Base-by-base conservation (phyloP, 257 asterid genomes). In the Apocynum venetum region DNA sequence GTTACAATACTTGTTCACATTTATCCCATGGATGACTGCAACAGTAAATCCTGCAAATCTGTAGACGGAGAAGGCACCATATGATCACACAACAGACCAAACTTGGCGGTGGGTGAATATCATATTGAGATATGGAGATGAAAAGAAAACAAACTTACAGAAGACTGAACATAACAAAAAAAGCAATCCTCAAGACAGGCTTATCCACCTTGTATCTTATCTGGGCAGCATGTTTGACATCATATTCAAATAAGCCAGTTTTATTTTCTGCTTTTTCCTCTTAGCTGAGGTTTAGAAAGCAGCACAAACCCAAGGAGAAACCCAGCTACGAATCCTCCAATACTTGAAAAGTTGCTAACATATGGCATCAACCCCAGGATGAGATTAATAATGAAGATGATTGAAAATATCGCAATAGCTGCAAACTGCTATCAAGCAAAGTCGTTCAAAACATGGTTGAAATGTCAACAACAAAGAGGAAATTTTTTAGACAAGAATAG, bases 301-400 rank as follows among this genome's bases (percentile, higher is more conserved):
- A 94, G 83, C 82, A 85, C 77, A 75, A 89, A 90, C 71, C 97
- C 92, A 56, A 85, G 85, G 82, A 91, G 89, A 74, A 91, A 85
- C n/a, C 98, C 97, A 48, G 96, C 80, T 60, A 94, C 46, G 64
- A 92, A 88, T 51, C 98, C 98, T 79, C 97, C 97, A 13, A 91
- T 70, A 81, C 85, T 94, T 10, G 97, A 87, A 69, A 94, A 89
- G 79, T 91, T 94, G 92, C 85, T 87, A 80, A 94, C 87, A 55
- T 87, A 82, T 65, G 97, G 98, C 89, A 88, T 82, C 80, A 92
- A 76, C 13, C 98, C 98, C 51, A 92, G 85, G 79, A 86, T 55
- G 53, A 80, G 78, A 74, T 90, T 92, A 31, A 84, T 48, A 66
- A 81, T 77, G 86, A 89, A 80, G 83, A 94, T 87, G 63, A 80